A percentile compares a stretch with the other conserved stretches of the same genome.
phyloP scores from a whole-genome alignment of 352 stramenopile species.

The Phytophthora multivora region DNA sequence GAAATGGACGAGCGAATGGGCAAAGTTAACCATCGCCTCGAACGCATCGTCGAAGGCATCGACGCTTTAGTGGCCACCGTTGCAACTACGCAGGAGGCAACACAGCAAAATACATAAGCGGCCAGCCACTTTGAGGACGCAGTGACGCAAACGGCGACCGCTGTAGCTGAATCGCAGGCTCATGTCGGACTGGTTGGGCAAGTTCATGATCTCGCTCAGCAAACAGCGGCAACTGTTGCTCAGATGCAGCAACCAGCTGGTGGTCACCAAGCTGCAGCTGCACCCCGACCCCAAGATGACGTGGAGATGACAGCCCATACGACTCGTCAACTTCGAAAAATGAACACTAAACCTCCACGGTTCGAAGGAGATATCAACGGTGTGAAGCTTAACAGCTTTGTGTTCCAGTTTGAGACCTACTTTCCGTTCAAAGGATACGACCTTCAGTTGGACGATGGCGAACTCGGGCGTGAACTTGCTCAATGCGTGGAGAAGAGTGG shows the following conservation, averaged over 20 bases:
- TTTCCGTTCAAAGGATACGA: background rate
- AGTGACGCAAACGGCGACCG: background rate
- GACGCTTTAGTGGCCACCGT: background rate
- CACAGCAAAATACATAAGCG: background rate
- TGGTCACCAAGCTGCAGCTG: too few relatives aligned
- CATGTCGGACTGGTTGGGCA: background rate
- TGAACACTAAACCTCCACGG: background rate
- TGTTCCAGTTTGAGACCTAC: background rate
- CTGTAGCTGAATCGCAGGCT: slow-evolving; percentile 1
- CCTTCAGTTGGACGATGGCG: background rate
- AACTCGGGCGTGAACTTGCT: background rate
- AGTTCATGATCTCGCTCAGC: background rate
- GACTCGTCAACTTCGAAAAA: background rate
- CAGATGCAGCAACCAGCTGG: background rate
- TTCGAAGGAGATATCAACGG: background rate
- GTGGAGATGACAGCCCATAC: background rate
- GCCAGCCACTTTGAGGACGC: background rate
- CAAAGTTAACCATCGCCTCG: slow-evolving; percentile 8
- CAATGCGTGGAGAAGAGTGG: background rate
- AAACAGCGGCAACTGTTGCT: background rate
- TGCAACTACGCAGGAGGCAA: background rate
- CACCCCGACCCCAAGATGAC: background rate
- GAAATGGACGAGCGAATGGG: slow-evolving; percentile 7
- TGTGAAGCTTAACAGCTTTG: background rate
- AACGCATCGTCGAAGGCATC: slow-evolving; percentile 9